Evolutionary conservation across 257 asterid species (phyloP).

Genomic region (Verbascum thapsus): DNA sequence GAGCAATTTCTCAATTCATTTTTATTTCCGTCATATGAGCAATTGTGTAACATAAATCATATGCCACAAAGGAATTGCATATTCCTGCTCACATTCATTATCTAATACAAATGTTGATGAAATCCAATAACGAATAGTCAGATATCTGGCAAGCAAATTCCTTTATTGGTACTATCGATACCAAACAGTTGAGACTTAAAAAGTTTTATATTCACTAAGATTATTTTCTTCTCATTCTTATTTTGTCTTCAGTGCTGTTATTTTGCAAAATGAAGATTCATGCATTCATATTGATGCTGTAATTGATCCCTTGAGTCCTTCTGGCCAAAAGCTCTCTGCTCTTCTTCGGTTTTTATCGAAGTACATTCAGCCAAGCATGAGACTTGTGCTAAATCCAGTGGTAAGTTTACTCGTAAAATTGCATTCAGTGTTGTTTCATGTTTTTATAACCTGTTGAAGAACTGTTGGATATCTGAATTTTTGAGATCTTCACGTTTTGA

Average conservation of each 20-base stretch:
- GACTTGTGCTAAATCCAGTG: conserved; percentile 95
- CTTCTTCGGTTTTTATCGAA: conserved; percentile 83
- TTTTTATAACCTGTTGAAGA: not conserved
- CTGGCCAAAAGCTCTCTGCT: conserved; percentile 94
- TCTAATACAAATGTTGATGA: not conserved
- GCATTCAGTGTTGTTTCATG: not conserved
- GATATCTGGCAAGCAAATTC: not conserved
- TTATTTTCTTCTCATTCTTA: conserved; percentile 27
- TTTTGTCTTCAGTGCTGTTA: conserved; percentile 74
- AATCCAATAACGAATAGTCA: not conserved
- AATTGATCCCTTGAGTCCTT: conserved; percentile 92
- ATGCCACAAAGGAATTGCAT: not conserved
- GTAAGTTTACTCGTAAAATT: conserved; percentile 43
- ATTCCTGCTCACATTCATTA: not conserved
- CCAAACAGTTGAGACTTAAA: conserved; percentile 12
- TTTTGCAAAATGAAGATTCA: conserved; percentile 66
- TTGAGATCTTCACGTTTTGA: not conserved
- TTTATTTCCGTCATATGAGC: not conserved
- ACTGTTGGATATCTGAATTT: not conserved
- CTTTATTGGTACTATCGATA: conserved; percentile 8
- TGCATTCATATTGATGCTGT: conserved; percentile 97
- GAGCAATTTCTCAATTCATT: not conserved
- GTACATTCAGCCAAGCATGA: conserved; percentile 84
- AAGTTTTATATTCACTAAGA: conserved; percentile 21
- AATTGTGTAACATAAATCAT: not conserved